phyloP scores from a whole-genome alignment of 352 stramenopile species.

The Vaucheria bursata region DNA sequence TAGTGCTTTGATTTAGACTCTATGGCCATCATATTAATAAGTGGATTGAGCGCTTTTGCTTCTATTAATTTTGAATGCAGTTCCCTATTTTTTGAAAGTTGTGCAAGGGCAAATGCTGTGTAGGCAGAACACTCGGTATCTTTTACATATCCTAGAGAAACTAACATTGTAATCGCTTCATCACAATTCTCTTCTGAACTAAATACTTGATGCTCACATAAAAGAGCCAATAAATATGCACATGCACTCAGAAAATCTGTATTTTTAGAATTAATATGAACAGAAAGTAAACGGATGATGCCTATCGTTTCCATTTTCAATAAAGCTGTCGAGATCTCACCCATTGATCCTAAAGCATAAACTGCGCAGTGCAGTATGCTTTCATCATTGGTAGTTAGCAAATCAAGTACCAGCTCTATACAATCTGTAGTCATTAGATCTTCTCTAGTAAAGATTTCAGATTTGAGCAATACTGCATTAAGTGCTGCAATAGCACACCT shows the following conservation, averaged over 20 bases:
- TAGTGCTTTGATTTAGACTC: slow-evolving; percentile 86
- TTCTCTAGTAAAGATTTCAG: slow-evolving; percentile 70
- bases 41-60: slow-evolving; percentile 73
- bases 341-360: slow-evolving; percentile 82
- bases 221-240: slow-evolving; percentile 79
- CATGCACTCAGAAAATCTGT: slow-evolving; percentile 67
- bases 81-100: slow-evolving; percentile 83
- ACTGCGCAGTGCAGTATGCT: slow-evolving; percentile 75
- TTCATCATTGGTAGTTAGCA: slow-evolving; percentile 71
- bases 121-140: slow-evolving; percentile 92
- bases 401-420: slow-evolving; percentile 69
- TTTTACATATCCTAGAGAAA: slow-evolving; percentile 79
- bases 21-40: slow-evolving; percentile 88
- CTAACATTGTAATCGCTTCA: slow-evolving; percentile 70
- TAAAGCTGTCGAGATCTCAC: slow-evolving; percentile 78
- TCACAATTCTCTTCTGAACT: slow-evolving; percentile 75
- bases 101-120: slow-evolving; percentile 83
- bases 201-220: slow-evolving; percentile 81
- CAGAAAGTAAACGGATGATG: slow-evolving; percentile 71
- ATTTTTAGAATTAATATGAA: slow-evolving; percentile 71
- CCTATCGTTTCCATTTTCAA: too few relatives aligned
- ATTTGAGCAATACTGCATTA: slow-evolving; percentile 76
- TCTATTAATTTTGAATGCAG: slow-evolving; percentile 82
- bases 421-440: slow-evolving; percentile 75
- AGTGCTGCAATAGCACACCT: slow-evolving; percentile 79